Percentiles rank a stretch among this genome's conserved stretches.
Conservation (phyloP, 257 asterid species). For the Apocynum venetum region DNA sequence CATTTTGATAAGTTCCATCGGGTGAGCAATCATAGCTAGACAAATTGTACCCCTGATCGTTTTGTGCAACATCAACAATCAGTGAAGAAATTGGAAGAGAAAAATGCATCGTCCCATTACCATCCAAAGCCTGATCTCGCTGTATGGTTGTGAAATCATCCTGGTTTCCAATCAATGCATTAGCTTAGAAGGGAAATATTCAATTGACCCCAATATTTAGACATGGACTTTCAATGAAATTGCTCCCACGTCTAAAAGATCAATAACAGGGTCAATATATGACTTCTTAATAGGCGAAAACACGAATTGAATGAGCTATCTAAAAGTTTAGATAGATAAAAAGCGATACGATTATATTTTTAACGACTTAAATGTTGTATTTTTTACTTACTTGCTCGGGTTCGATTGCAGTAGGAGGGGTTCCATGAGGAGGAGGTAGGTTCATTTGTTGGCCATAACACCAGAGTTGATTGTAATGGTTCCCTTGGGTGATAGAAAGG, state of each 20-base stretch:
- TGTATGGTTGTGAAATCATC: not conserved
- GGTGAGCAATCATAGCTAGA: not conserved
- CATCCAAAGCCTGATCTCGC: not conserved
- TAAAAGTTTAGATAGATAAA: too few relatives aligned
- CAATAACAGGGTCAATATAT: too few relatives aligned
- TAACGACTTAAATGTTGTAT: too few relatives aligned
- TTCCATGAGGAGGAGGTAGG: not conserved
- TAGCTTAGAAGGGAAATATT: not conserved
- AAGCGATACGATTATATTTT: too few relatives aligned
- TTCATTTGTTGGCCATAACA: not conserved
- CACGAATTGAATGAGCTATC: too few relatives aligned
- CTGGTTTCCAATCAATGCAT: not conserved
- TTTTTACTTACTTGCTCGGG: not conserved
- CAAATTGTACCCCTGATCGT: not conserved
- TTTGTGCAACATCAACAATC: not conserved
- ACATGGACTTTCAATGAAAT: too few relatives aligned
- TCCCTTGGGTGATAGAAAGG: not conserved
- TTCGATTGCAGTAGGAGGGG: not conserved
- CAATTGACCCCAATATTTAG: too few relatives aligned
- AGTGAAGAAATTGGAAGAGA: not conserved
- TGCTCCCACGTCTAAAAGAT: too few relatives aligned
- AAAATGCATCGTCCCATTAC: too few relatives aligned
- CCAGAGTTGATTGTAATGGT: not conserved
- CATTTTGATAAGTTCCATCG: slow-evolving; percentile 1
- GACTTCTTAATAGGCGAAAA: too few relatives aligned